Base-by-base conservation (phyloP, 768 basidiomycete genomes). In the Pholiota conissans region DNA sequence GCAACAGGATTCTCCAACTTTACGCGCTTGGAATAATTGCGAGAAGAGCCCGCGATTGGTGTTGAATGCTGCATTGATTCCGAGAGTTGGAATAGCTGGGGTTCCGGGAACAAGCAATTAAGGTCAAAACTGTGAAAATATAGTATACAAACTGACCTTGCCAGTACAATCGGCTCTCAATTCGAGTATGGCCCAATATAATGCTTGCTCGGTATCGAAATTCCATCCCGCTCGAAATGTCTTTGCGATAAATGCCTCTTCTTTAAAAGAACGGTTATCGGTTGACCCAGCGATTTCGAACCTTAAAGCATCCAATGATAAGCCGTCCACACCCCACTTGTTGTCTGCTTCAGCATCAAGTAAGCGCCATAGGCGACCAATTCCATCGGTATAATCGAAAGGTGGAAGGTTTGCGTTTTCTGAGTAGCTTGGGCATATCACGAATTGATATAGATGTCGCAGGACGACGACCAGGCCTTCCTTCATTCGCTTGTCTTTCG, bases 381-480 rank as follows among this genome's bases (percentile, higher is more conserved):
- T 69, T 13, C 80, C 79, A 22, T 79, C 78, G 14, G 70, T 73
- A 68, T 78, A 79, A 49, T 79, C 73, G 50, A 76, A 74, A 28
- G 66, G 63, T 11, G 61, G 61, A 10, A 61, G 37, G 37, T 68
- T 64, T 4, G 35, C 29, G 16, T 57, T 49, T 9, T 63, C 60
- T n/a, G 69, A 56, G 9, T 65, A 66, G 8, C 40, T 58, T 39
- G 64, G 62, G 62, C 62, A 61, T 14, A 34, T 71, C 61, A 90
- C 71, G 68, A 87, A 94, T 0, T 91, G 91, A 40, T 95, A 82
- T 3, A 97, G 75, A 13, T 79, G 75, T 16, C 84, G 83, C 18
- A 97, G 72, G 22, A 91, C 79, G n/a, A 87, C 79, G 27, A 95
- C 76, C 16, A 98, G 75, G 42, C 85, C 82, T 69, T 95, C 94